phyloP scores from a whole-genome alignment of 1,139 yeast species.

The Ashbya aceris region DNA sequence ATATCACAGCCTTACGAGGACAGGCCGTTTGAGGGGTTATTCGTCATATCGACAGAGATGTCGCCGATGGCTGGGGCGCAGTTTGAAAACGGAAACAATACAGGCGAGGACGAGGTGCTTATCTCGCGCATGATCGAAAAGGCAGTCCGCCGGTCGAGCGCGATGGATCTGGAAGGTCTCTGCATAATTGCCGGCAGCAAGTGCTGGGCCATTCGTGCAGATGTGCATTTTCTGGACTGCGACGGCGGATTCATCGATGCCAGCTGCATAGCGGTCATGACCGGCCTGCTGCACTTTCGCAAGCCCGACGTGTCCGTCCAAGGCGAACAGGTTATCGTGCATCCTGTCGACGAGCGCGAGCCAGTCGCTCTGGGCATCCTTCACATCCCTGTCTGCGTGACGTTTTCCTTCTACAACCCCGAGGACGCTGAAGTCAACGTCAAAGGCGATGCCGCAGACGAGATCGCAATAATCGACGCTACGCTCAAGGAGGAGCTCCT shows the following conservation, averaged over 20 bases:
- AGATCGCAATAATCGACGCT: conserved; percentile 67
- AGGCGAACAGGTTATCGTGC: conserved; percentile 62
- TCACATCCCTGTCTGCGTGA: conserved; percentile 87
- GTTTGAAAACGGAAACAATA: conserved; percentile 61
- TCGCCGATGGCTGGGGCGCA: conserved; percentile 83
- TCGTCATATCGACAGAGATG: conserved; percentile 74
- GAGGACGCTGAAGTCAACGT: conserved; percentile 54
- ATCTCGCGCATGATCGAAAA: conserved; percentile 80
- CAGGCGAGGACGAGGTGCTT: conserved; percentile 68
- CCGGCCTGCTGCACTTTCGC: conserved; percentile 72
- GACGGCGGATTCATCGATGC: conserved; percentile 93
- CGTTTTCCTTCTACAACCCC: conserved; percentile 76
- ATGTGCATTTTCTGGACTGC: conserved; percentile 74
- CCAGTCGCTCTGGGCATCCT: conserved; percentile 80
- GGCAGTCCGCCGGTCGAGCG: conserved; percentile 81
- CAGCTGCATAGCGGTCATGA: conserved; percentile 82
- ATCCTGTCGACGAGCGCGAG: conserved; percentile 65
- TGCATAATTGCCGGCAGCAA: conserved; percentile 87
- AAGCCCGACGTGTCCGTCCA: conserved; percentile 76
- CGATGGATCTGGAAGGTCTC: conserved; percentile 79
- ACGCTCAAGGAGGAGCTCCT: conserved; percentile 66
- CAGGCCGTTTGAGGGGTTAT: conserved; percentile 88
- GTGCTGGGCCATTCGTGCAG: conserved; percentile 87
- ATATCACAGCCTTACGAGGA: conserved; percentile 82
- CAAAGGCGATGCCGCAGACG: conserved; percentile 52